Evolutionary conservation across 2,329 filamentous ascomycete species (phyloP).

Genomic region (Verticillium isaacii): DNA sequence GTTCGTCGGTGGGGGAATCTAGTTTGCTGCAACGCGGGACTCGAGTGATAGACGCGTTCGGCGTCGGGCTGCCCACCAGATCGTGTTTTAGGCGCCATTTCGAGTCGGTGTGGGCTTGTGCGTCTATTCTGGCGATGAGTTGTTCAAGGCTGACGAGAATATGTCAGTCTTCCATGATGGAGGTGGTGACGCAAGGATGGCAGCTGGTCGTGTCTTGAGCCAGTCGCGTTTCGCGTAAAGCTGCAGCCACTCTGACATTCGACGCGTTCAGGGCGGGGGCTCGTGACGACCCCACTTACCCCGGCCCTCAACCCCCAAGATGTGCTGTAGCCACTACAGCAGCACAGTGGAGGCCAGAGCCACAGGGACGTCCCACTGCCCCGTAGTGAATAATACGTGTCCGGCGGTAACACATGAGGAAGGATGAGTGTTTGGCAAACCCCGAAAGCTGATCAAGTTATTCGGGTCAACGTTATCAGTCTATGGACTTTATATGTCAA

Average conservation of each 20-base stretch:
- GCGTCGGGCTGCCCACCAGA: conserved; percentile 30
- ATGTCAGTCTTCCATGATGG: neutral
- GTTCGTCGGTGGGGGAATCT: conserved; percentile 31
- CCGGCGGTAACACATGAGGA: too few species aligned
- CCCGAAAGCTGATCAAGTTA: too few species aligned
- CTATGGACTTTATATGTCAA: too few species aligned
- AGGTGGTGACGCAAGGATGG: neutral
- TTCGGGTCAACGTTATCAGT: too few species aligned
- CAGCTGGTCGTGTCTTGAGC: neutral
- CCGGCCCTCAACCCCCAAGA: neutral
- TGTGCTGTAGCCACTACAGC: neutral
- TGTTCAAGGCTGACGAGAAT: neutral
- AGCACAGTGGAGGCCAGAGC: too few species aligned
- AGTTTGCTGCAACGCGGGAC: conserved; percentile 30
- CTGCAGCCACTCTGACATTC: neutral
- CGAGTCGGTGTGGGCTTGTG: neutral
- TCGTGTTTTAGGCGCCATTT: conserved; percentile 32
- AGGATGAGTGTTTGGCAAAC: too few species aligned
- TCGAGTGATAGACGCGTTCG: conserved; percentile 32
- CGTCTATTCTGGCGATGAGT: neutral
- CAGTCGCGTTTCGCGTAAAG: neutral
- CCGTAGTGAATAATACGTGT: too few species aligned
- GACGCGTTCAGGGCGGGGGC: neutral
- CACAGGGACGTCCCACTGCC: too few species aligned
- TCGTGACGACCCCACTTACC: neutral